Percentiles rank a stretch among this genome's conserved stretches.
Evolutionary conservation across 164 flowering plant genomes (phyloP).

Genomic region (Magnolia officinalis): DNA sequence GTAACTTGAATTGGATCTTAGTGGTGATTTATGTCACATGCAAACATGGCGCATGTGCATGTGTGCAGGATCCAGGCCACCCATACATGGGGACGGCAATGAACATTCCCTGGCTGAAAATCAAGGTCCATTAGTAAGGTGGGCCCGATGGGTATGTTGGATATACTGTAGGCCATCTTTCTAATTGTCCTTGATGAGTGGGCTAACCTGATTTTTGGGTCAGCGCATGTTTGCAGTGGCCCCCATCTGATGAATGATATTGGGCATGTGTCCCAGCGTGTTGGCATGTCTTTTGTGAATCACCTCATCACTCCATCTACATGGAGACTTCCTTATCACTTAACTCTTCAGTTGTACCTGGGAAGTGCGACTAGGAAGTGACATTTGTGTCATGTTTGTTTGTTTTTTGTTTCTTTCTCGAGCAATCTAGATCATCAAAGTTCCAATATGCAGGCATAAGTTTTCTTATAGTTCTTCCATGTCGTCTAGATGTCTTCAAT

Average conservation of each 20-base stretch:
- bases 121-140: background rate
- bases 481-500: too few relatives aligned
- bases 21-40: background rate
- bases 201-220: background rate
- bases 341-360: too few relatives aligned
- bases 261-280: background rate
- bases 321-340: too few relatives aligned
- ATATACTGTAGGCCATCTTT: background rate
- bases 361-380: too few relatives aligned
- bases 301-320: too few relatives aligned
- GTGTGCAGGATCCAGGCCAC: background rate
- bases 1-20: background rate
- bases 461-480: too few relatives aligned
- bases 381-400: too few relatives aligned
- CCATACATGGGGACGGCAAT: background rate
- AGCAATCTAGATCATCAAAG: too few relatives aligned
- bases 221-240: background rate
- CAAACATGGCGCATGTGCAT: background rate
- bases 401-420: too few relatives aligned
- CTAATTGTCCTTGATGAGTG: background rate
- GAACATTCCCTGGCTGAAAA: background rate
- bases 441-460: too few relatives aligned
- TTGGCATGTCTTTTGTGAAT: too few relatives aligned
- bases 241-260: background rate
- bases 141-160: background rate